A percentile compares a stretch with the other conserved stretches of the same genome.
Conservation (phyloP, 495 filamentous ascomycete genomes). For the Xeromyces bisporus region DNA sequence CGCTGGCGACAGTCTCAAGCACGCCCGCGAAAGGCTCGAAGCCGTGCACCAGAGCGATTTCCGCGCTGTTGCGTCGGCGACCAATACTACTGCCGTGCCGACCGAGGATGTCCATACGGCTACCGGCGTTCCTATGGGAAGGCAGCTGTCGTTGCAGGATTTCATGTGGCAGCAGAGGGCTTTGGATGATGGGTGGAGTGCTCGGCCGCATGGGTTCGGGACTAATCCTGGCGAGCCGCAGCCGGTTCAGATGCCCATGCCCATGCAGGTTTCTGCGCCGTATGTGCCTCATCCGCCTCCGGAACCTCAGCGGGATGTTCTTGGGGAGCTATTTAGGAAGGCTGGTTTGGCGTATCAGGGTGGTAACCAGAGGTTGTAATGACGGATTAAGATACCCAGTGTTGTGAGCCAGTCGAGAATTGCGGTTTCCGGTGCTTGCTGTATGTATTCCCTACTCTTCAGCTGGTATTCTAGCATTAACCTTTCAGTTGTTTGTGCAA, state of each 20-base stretch:
- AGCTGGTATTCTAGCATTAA: too few relatives aligned
- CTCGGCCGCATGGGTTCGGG: conserved; percentile 24
- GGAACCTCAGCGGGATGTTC: conserved; percentile 15
- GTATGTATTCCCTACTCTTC: too few relatives aligned
- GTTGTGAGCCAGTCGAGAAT: too few relatives aligned
- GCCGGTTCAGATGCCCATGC: conserved; percentile 4
- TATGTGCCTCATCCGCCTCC: conserved; percentile 6
- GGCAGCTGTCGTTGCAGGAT: conserved; percentile 36
- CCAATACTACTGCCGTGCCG: conserved; percentile 12
- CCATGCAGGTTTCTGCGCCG: not conserved
- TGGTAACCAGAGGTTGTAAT: conserved; percentile 5
- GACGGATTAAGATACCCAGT: conserved; percentile 4
- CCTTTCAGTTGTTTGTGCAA: too few relatives aligned
- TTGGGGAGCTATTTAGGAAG: conserved; percentile 26
- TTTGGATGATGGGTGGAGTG: conserved; percentile 34
- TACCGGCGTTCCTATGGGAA: conserved; percentile 29
- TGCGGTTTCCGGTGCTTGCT: too few relatives aligned
- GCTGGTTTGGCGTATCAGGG: conserved; percentile 23
- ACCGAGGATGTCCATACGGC: conserved; percentile 15
- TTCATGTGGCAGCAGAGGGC: conserved; percentile 38
- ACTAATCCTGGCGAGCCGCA: conserved; percentile 9
- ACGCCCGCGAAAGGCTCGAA: conserved; percentile 25
- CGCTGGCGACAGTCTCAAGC: conserved; percentile 29
- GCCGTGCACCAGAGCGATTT: conserved; percentile 22
- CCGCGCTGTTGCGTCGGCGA: conserved; percentile 19